A percentile compares a stretch with the other conserved stretches of the same genome.
phyloP scores from a whole-genome alignment of 495 filamentous ascomycete species.

The Neurospora tetrasperma region DNA sequence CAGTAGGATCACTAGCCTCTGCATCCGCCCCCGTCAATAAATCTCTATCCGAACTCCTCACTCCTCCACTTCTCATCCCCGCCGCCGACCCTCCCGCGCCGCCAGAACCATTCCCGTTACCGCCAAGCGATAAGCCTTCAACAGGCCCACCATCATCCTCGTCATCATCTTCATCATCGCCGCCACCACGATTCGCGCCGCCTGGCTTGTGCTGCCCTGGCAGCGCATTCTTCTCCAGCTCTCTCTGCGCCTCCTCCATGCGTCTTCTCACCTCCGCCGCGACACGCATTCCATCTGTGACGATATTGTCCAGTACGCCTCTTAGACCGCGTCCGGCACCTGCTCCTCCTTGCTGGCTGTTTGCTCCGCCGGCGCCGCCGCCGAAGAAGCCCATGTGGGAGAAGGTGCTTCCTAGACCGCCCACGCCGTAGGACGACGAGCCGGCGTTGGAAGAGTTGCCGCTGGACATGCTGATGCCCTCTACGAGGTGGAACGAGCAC shows the following conservation, averaged over 20 bases:
- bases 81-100: constrained; percentile 26
- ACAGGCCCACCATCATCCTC: constrained; percentile 33
- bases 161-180: constrained; percentile 69
- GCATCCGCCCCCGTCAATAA: constrained; percentile 72
- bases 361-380: constrained; percentile 22
- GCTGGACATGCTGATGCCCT: constrained; percentile 28
- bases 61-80: constrained; percentile 46
- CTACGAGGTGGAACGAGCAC: constrained; percentile 48
- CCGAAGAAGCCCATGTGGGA: constrained; percentile 50
- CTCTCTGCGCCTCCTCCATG: constrained; percentile 87
- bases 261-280: constrained; percentile 80
- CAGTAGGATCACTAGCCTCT: constrained; percentile 36
- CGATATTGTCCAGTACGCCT: constrained; percentile 92
- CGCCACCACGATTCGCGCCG: constrained; percentile 37
- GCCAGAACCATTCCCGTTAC: neutral
- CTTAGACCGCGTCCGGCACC: constrained; percentile 69
- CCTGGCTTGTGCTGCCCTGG: constrained; percentile 31
- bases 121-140: constrained; percentile 5
- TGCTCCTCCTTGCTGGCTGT: constrained; percentile 36
- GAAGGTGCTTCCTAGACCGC: constrained; percentile 65
- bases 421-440: constrained; percentile 37
- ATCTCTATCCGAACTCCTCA: constrained; percentile 66
- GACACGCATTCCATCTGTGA: constrained; percentile 91
- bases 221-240: constrained; percentile 68
- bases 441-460: constrained; percentile 21